phyloP scores from a whole-genome alignment of 116 monocot genomes.

The Trichopus zeylanicus region DNA sequence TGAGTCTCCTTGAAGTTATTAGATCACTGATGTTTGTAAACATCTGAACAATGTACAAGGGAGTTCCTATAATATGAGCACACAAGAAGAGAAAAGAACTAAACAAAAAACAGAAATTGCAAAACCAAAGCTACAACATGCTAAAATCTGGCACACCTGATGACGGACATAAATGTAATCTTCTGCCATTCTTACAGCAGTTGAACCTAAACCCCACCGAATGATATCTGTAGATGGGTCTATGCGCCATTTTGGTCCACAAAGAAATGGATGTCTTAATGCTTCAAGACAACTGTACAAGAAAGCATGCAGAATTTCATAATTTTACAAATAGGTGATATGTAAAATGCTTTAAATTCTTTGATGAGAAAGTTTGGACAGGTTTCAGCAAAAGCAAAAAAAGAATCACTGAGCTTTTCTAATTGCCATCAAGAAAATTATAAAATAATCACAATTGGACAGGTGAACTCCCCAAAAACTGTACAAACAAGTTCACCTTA shows the following conservation, averaged over 20 bases:
- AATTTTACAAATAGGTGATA: neutral
- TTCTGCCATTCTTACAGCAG: slow-evolving; percentile 77
- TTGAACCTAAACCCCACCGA: slow-evolving; percentile 93
- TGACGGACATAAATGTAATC: slow-evolving; percentile 81
- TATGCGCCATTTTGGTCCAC: slow-evolving; percentile 92
- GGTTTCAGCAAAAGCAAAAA: no score
- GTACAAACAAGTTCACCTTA: slow-evolving; percentile 45
- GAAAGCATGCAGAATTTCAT: neutral
- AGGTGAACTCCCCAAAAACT: neutral
- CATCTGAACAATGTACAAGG: no score
- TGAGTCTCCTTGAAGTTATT: no score
- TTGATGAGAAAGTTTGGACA: no score
- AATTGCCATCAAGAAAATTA: no score
- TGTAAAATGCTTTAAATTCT: neutral
- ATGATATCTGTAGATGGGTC: slow-evolving; percentile 60
- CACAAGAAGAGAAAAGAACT: neutral
- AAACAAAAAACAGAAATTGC: neutral
- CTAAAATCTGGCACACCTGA: slow-evolving; percentile 31
- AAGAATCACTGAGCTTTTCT: no score
- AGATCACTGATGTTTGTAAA: no score
- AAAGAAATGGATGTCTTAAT: slow-evolving; percentile 85
- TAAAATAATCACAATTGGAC: no score
- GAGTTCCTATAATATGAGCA: no score
- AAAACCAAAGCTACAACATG: neutral
- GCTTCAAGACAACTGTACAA: slow-evolving; percentile 78